Evolutionary conservation across 768 basidiomycete species (phyloP).

Genomic region (Sarcomyxa edulis): DNA sequence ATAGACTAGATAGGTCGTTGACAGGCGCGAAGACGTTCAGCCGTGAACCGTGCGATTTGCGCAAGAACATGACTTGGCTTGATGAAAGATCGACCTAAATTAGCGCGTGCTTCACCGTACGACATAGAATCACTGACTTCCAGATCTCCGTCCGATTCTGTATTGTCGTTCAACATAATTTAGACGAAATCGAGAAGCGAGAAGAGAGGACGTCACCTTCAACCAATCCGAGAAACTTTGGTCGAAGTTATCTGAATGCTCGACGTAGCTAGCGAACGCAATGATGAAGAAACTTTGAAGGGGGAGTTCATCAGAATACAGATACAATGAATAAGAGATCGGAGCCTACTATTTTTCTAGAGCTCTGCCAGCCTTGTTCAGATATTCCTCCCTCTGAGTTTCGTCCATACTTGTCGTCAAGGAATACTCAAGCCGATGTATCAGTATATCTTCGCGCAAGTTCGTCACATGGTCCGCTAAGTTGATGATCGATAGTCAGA

Average conservation of each 20-base stretch:
- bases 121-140: slow-evolving; percentile 55
- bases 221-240: slow-evolving; percentile 86
- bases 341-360: slow-evolving; percentile 83
- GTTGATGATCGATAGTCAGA: slow-evolving; percentile 1
- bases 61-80: slow-evolving; percentile 83
- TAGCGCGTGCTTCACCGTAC: background rate
- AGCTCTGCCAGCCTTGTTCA: slow-evolving; percentile 67
- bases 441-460: slow-evolving; percentile 83
- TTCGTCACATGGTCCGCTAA: slow-evolving; percentile 90
- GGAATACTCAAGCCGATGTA: slow-evolving; percentile 81
- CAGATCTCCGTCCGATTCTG: slow-evolving; percentile 87
- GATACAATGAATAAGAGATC: too few relatives aligned
- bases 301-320: slow-evolving; percentile 1
- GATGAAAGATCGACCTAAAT: slow-evolving; percentile 4
- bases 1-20: slow-evolving; percentile 79
- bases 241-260: slow-evolving; percentile 51
- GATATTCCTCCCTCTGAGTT: slow-evolving; percentile 47
- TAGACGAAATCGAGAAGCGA: background rate
- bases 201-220: slow-evolving; percentile 51
- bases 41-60: slow-evolving; percentile 74
- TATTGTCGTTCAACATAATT: background rate
- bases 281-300: slow-evolving; percentile 87
- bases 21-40: slow-evolving; percentile 91
- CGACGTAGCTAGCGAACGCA: slow-evolving; percentile 86
- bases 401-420: slow-evolving; percentile 65